Conservation (phyloP, 2,329 filamentous ascomycete genomes). For the Diaporthe amygdali region DNA sequence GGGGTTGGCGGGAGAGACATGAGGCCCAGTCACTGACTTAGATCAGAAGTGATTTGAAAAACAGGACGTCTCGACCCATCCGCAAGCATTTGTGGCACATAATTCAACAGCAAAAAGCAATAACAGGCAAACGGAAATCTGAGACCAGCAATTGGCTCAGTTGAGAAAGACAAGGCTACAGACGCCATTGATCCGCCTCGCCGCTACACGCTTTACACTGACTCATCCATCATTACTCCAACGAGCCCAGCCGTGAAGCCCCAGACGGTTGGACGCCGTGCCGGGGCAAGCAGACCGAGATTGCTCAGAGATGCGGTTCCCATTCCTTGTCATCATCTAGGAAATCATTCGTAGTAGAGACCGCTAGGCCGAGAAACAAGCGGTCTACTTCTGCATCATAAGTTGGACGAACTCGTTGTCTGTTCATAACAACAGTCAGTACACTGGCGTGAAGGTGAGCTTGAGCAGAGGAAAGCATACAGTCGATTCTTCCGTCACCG, state of each 20-base stretch:
- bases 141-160: slow-evolving; percentile 19
- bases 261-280: background rate
- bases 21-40: background rate
- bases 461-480: slow-evolving; percentile 53
- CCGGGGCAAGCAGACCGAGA: slow-evolving; percentile 7
- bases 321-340: slow-evolving; percentile 25
- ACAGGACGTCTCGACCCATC: background rate
- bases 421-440: slow-evolving; percentile 38
- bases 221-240: slow-evolving; percentile 16
- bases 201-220: slow-evolving; percentile 15
- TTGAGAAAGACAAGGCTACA: slow-evolving; percentile 23
- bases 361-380: slow-evolving; percentile 1
- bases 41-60: background rate
- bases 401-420: slow-evolving; percentile 94
- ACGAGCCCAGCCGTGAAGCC: slow-evolving; percentile 7
- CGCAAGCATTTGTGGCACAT: background rate
- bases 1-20: background rate
- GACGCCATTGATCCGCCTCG: slow-evolving; percentile 18
- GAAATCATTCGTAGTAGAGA: slow-evolving; percentile 22
- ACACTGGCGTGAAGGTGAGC: background rate
- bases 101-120: slow-evolving; percentile 7
- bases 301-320: slow-evolving; percentile 17
- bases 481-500: slow-evolving; percentile 87
- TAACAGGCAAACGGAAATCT: background rate
- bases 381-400: slow-evolving; percentile 89